Evolutionary conservation across 495 filamentous ascomycete genomes (phyloP).

Genomic region (Xylaria castorea): DNA sequence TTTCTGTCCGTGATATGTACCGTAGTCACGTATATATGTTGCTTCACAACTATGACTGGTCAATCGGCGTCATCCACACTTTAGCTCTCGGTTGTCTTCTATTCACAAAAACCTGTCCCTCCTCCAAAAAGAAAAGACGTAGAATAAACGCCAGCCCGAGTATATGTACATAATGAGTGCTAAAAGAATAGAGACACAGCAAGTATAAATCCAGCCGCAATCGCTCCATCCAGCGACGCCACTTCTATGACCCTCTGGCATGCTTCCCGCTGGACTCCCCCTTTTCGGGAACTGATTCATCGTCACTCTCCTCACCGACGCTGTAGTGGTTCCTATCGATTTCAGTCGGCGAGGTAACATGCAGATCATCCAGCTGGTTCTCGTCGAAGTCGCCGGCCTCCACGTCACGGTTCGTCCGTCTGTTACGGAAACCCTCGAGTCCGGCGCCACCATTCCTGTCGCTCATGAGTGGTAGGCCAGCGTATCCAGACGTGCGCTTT

Average conservation of each 20-base stretch:
- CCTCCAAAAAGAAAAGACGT: not conserved
- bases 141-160: not conserved
- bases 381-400: slow-evolving; percentile 93
- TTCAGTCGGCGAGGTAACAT: slow-evolving; percentile 55
- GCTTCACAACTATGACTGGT: not conserved
- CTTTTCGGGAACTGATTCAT: slow-evolving; percentile 46
- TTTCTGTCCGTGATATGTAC: not conserved
- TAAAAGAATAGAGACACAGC: not conserved
- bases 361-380: slow-evolving; percentile 79
- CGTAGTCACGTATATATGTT: not conserved
- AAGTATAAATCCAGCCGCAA: not conserved
- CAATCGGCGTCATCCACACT: not conserved
- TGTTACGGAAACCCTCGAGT: slow-evolving; percentile 60
- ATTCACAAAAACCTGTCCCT: not conserved
- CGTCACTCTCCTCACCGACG: slow-evolving; percentile 63
- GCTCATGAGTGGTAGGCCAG: slow-evolving; percentile 51
- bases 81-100: not conserved
- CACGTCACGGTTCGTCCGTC: slow-evolving; percentile 62
- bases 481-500: slow-evolving; percentile 60
- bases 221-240: not conserved
- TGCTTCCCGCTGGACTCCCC: slow-evolving; percentile 24
- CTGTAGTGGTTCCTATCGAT: slow-evolving; percentile 56
- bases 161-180: slow-evolving; percentile 4
- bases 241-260: not conserved
- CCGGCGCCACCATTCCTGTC: slow-evolving; percentile 39